Evolutionary conservation across 495 filamentous ascomycete genomes (phyloP), one percentile per base, ranked within the genome.

Genomic region (Penicillium egyptiacum): DNA sequence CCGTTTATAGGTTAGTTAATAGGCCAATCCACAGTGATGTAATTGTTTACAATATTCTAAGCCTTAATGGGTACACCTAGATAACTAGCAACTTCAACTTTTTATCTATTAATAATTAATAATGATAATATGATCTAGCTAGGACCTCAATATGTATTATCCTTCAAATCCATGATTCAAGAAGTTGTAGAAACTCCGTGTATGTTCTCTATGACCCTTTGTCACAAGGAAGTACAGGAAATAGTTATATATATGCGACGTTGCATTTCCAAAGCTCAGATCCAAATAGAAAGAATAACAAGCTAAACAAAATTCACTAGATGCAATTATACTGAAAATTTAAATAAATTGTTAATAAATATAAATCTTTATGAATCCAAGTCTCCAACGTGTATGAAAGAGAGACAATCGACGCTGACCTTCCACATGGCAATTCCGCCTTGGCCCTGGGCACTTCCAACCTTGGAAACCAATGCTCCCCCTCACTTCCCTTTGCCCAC

Each of bases 401-500:
- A 39, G n/a, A 39, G 2, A 39, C 31, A 35, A 12, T 40, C n/a
- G 25, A 33, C 46, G 20, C n/a, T 14, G 22, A 54, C 26, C 51
- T 54, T 54, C 54, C 54, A 56, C 54, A 56, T 56, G 54, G 54
- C 54, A 50, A 11, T 55, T 55, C 53, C 53, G 51, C 33, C 53
- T 55, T 55, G 53, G 53, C 53, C 20, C 26, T 8, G 7, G 26
- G n/a, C 33, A 12, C 30, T 37, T 10, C 19, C 30, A 40, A 31
- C 30, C 30, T 12, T 33, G 30, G 30, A 33, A 47, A 47, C 53
- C 50, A 59, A 62, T 62, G 57, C 60, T 68, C 58, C 58, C 64
- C 60, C 57, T 55, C 53, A 55, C 64, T 56, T 59, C 59, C 35
- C 48, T 68, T 30, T 50, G 58, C 55, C 57, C 53, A 53, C 46